Conservation (phyloP, 192 early-diverging fungal genomes). For the Gaertneriomyces sp. region DNA sequence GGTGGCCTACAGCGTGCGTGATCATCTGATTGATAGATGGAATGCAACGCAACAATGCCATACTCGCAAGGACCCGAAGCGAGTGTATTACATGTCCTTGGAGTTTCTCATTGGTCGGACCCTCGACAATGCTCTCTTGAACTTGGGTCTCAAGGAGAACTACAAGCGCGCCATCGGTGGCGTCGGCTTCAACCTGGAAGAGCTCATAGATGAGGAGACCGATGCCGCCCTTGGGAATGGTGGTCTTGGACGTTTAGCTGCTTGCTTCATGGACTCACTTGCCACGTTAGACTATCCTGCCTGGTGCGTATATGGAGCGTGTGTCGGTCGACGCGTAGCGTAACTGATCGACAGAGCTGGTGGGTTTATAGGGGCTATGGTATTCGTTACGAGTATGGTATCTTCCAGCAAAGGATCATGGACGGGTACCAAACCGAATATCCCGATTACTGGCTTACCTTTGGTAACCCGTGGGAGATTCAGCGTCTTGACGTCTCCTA, state of each 20-base stretch:
- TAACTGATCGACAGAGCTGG: not conserved
- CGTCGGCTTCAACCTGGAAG: constrained; percentile 91
- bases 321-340: not conserved
- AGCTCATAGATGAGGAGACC: constrained; percentile 86
- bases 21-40: constrained; percentile 90
- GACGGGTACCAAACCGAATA: constrained; percentile 92
- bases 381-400: constrained; percentile 96
- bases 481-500: constrained; percentile 88
- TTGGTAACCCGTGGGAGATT: constrained; percentile 96
- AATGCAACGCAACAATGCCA: constrained; percentile 88
- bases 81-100: constrained; percentile 95
- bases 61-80: constrained; percentile 80
- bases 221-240: constrained; percentile 98
- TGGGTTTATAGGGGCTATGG: constrained; percentile 66
- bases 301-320: constrained; percentile 52
- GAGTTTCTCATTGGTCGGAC: constrained; percentile 96
- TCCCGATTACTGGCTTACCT: constrained; percentile 96
- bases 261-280: constrained; percentile 96
- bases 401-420: constrained; percentile 92
- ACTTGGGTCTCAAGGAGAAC: constrained; percentile 74
- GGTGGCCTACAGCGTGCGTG: constrained; percentile 79
- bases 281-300: constrained; percentile 91
- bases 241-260: constrained; percentile 90
- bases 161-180: constrained; percentile 67
- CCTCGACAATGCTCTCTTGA: constrained; percentile 95